These are phyloP conservation scores for Crithidia mellificae DNA, from an alignment of 208 protist genomes.

Conservation along the genomic window DNA sequence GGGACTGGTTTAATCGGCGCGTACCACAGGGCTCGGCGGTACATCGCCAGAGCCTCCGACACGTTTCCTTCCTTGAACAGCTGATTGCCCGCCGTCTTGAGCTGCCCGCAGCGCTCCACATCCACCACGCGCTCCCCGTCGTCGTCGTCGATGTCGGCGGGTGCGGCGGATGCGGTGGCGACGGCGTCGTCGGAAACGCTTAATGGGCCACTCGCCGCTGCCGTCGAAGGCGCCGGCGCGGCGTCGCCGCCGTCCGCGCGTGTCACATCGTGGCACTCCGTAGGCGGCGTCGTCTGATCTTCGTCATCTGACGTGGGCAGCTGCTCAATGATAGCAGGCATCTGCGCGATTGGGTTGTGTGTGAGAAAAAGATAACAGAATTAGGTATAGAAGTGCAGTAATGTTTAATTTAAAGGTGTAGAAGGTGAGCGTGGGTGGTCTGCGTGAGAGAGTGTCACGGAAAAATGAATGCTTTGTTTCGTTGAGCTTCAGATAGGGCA, in stretches of 20 bases:
- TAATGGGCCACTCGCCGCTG: too few species aligned
- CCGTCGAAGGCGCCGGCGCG: too few species aligned
- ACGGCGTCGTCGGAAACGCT: too few species aligned
- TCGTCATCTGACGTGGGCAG: conserved; percentile 30
- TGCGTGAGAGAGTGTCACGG: too few species aligned
- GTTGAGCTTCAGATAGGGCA: too few species aligned
- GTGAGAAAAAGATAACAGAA: too few species aligned
- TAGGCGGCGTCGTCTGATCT: conserved; percentile 3
- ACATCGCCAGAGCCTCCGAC: conserved; percentile 68
- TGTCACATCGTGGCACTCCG: conserved; percentile 1
- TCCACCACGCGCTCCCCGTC: conserved; percentile 48
- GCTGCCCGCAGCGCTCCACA: conserved; percentile 49
- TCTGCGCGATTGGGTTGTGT: neutral
- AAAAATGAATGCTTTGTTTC: too few species aligned
- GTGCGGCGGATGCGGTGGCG: too few species aligned
- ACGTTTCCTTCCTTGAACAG: conserved; percentile 57
- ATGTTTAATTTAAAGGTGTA: too few species aligned
- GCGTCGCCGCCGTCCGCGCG: neutral
- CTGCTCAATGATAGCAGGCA: conserved; percentile 31
- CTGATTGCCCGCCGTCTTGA: conserved; percentile 75
- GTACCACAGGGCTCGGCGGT: conserved; percentile 59
- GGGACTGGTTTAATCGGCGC: conserved; percentile 65
- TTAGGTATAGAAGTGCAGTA: too few species aligned
- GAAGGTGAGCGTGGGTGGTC: too few species aligned
- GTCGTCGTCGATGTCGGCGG: too few species aligned